Conservation (phyloP, 129 eudicot species). For the Flaveria brownii region DNA sequence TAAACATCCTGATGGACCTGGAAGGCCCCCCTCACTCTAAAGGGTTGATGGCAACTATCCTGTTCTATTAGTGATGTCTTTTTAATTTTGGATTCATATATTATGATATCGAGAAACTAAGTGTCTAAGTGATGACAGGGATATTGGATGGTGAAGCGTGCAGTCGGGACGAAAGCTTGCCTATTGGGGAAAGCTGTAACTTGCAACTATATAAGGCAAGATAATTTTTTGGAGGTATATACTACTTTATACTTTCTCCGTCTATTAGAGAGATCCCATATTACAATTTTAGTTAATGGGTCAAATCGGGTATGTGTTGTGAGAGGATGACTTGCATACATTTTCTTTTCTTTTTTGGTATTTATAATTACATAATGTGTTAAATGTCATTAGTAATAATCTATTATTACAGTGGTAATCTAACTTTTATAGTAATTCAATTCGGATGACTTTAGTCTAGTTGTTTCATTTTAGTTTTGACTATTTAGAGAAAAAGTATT, state of each 20-base stretch:
- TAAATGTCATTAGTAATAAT: not conserved
- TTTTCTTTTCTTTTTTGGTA: not conserved
- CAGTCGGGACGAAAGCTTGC: constrained; percentile 97
- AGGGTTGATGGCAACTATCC: too few relatives aligned
- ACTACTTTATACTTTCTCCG: not conserved
- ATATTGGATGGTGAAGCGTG: constrained; percentile 99
- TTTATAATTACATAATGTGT: not conserved
- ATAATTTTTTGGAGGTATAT: constrained; percentile 87
- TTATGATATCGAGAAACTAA: constrained; percentile 17
- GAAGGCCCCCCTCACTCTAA: too few relatives aligned
- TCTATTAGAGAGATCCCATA: not conserved
- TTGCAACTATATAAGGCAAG: constrained; percentile 83
- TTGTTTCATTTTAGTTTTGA: not conserved
- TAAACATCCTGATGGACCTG: not conserved
- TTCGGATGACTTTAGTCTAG: not conserved
- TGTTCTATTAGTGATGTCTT: not conserved
- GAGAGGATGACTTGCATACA: too few relatives aligned
- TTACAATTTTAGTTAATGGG: not conserved
- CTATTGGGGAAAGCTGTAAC: constrained; percentile 93
- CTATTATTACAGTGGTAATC: not conserved
- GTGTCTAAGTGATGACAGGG: constrained; percentile 54
- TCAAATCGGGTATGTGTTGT: too few relatives aligned
- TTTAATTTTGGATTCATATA: not conserved
- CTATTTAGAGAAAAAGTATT: not conserved
- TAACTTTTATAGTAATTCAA: not conserved